Conservation (phyloP, 2,329 filamentous ascomycete genomes). For the Pyrenophora seminiperda region DNA sequence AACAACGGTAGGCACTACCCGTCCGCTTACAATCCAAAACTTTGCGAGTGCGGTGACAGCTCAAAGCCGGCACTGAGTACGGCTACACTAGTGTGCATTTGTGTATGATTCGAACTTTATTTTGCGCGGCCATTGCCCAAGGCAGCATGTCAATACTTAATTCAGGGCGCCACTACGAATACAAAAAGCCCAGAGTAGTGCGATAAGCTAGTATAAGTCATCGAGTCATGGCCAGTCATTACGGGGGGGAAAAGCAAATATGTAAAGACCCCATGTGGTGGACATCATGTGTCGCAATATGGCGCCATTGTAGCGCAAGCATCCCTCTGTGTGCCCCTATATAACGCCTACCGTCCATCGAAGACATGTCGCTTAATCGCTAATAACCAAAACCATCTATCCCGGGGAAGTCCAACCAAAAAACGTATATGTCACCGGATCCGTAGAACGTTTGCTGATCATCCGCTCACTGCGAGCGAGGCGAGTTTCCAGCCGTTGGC, state of each 20-base stretch:
- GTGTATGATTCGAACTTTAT: too few species aligned
- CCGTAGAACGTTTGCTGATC: neutral
- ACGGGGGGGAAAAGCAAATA: neutral
- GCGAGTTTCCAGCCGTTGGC: slow-evolving; percentile 29
- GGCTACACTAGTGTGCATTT: too few species aligned
- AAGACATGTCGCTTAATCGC: slow-evolving; percentile 15
- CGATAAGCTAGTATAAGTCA: slow-evolving; percentile 9
- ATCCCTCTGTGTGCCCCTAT: slow-evolving; percentile 1
- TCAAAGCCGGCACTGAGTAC: too few species aligned
- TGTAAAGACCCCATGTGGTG: neutral
- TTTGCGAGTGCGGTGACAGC: too few species aligned
- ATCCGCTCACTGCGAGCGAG: slow-evolving; percentile 22
- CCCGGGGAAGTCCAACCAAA: neutral
- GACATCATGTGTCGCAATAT: slow-evolving; percentile 21
- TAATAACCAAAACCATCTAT: slow-evolving; percentile 1
- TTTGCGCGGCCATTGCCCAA: neutral
- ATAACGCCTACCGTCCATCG: slow-evolving; percentile 14
- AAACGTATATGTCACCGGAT: neutral
- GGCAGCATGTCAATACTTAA: neutral
- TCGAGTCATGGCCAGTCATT: slow-evolving; percentile 1
- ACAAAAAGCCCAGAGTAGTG: neutral
- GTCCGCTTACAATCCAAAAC: too few species aligned
- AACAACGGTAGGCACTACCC: too few species aligned
- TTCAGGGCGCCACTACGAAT: neutral
- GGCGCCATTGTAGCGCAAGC: slow-evolving; percentile 24